phyloP scores from a whole-genome alignment of 2,329 filamentous ascomycete species.

The Xylariaceae sp. region DNA sequence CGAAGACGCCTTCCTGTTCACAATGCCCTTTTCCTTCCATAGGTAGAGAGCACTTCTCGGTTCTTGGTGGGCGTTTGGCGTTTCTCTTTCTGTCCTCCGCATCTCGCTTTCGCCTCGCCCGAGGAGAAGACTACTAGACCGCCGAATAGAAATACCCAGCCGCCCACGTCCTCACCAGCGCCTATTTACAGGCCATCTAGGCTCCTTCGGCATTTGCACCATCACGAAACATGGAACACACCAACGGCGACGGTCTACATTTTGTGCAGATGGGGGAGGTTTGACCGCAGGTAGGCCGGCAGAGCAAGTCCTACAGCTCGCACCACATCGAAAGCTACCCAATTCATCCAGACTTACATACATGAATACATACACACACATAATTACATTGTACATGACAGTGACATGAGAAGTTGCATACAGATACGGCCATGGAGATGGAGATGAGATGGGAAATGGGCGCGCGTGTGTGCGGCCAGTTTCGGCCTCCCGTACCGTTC shows the following conservation, averaged over 20 bases:
- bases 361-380: not conserved
- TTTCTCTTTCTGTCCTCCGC: not conserved
- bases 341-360: not conserved
- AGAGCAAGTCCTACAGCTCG: not conserved
- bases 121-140: not conserved
- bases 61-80: too few species aligned
- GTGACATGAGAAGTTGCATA: constrained; percentile 9
- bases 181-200: not conserved
- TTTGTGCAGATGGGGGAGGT: not conserved
- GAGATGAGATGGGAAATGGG: constrained; percentile 2
- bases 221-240: not conserved
- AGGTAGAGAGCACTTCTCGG: not conserved
- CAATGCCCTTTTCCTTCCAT: not conserved
- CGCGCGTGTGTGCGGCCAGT: constrained; percentile 6
- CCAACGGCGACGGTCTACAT: not conserved
- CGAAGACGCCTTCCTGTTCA: not conserved
- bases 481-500: constrained; percentile 19
- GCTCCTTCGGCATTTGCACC: not conserved
- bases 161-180: not conserved
- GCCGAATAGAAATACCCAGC: not conserved
- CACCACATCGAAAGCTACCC: not conserved
- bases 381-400: not conserved
- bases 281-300: not conserved
- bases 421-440: not conserved
- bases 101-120: not conserved